phyloP scores from a whole-genome alignment of 2,329 filamentous ascomycete genomes.

The Pseudogymnoascus sp. region DNA sequence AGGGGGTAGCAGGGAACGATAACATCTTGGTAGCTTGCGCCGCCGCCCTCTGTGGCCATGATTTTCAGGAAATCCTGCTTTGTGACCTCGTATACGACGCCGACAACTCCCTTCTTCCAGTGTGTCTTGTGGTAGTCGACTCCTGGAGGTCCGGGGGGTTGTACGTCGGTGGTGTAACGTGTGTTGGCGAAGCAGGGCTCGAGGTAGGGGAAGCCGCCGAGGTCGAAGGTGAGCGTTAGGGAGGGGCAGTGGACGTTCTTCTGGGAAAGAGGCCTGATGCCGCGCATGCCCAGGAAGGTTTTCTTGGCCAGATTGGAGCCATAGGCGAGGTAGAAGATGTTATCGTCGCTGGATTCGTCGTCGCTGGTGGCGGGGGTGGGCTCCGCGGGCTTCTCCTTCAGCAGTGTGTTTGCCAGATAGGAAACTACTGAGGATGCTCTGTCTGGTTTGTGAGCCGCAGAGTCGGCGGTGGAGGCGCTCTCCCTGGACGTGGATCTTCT shows the following conservation, averaged over 20 bases:
- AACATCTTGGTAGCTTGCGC: slow-evolving; percentile 75
- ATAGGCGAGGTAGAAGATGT: slow-evolving; percentile 76
- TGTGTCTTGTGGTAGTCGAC: slow-evolving; percentile 42
- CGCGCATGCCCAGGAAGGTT: slow-evolving; percentile 69
- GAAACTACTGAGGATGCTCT: background rate
- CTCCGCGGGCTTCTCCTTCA: background rate
- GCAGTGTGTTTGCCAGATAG: background rate
- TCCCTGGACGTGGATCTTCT: background rate
- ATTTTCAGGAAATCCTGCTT: slow-evolving; percentile 73
- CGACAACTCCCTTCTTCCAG: slow-evolving; percentile 78
- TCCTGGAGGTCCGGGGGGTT: slow-evolving; percentile 19
- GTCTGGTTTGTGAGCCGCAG: background rate
- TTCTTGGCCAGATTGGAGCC: slow-evolving; percentile 78
- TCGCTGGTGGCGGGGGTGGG: slow-evolving; percentile 13
- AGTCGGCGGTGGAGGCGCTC: background rate
- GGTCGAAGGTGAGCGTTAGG: slow-evolving; percentile 71
- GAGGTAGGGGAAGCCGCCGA: slow-evolving; percentile 73
- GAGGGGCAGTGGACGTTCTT: slow-evolving; percentile 75
- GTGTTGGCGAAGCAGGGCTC: slow-evolving; percentile 93
- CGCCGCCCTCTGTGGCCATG: slow-evolving; percentile 83
- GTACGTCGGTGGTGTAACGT: slow-evolving; percentile 39
- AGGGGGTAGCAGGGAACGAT: slow-evolving; percentile 69
- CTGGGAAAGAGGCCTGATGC: slow-evolving; percentile 72
- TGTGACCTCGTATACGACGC: slow-evolving; percentile 93
- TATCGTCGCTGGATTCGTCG: slow-evolving; percentile 25